phyloP scores from a whole-genome alignment of 371 early-diverging fungal species.

The Mucor indicus region DNA sequence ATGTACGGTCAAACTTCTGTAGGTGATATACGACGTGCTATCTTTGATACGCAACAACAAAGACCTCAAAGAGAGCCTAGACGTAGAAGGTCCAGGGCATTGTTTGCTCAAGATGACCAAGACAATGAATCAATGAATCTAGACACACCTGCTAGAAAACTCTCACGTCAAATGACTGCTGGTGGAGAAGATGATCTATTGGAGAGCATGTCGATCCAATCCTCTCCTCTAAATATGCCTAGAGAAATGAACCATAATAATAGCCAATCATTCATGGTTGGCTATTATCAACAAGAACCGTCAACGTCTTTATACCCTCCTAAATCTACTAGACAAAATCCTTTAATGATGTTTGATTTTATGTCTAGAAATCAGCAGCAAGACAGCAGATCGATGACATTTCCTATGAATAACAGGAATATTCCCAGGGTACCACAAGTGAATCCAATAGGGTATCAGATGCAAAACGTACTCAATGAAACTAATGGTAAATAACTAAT shows the following conservation, averaged over 20 bases:
- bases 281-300: too few relatives aligned
- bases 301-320: background rate
- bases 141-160: slow-evolving; percentile 17
- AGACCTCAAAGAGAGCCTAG: background rate
- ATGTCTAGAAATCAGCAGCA: too few relatives aligned
- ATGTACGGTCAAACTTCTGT: slow-evolving; percentile 34
- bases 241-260: background rate
- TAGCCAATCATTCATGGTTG: too few relatives aligned
- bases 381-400: too few relatives aligned
- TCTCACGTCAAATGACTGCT: slow-evolving; percentile 15
- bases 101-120: slow-evolving; percentile 15
- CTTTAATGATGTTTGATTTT: too few relatives aligned
- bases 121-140: slow-evolving; percentile 17
- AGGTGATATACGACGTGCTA: slow-evolving; percentile 21
- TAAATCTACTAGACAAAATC: too few relatives aligned
- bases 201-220: slow-evolving; percentile 21
- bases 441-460: too few relatives aligned
- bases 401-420: too few relatives aligned
- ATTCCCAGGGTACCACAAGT: too few relatives aligned
- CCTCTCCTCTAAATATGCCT: slow-evolving; percentile 12
- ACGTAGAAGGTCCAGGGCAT: slow-evolving; percentile 18
- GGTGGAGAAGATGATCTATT: slow-evolving; percentile 23
- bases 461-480: too few relatives aligned
- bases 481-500: too few relatives aligned
- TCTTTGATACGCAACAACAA: slow-evolving; percentile 18